Evolutionary conservation across 2,329 filamentous ascomycete species (phyloP), one percentile per base, ranked within the genome.

Genomic region (Aspergillus pseudotamarii): DNA sequence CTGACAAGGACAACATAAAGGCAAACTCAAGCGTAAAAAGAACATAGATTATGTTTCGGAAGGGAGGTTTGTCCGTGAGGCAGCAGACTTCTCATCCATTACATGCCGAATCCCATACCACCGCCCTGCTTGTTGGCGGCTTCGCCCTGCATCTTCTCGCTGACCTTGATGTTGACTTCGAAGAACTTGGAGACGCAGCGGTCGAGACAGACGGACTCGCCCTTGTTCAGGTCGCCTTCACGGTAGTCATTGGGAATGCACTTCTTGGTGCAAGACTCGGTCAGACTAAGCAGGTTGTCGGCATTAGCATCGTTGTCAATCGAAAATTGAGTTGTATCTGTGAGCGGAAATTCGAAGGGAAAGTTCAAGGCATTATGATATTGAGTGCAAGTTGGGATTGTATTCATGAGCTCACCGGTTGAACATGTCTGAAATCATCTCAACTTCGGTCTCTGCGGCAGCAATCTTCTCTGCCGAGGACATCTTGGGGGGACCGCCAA

Each of bases 101-200:
- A 80, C 76, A 79, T 80, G 65, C 84, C 82, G 66, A 88, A 81
- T 30, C 84, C 85, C 65, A 82, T 79, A 50, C 82, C 84, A 36
- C 84, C 84, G 46, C 82, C 85, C 64, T 88, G 87, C 74, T 87
- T 86, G 66, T 87, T 85, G 74, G 88, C 87, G 56, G 91, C 92
- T 81, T 96, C 91, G 68, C 90, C 88, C 82, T 97, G 93, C 89
- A 98, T 93, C 83, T 96, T 92, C 83, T 98, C 94, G 74, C 91
- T 94, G 64, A 98, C 92, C 85, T 97, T 98, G 85, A 97, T 89
- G 80, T 97, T 96, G 75, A 97, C 94, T 73, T 98, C 94, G 83
- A 99, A 97, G 85, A 98, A 99, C 85, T 99, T 99, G 76, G 91
- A 87, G 63, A 96, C 92, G 83, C 96, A 99, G 75, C 95, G 92